Evolutionary conservation across 2,329 filamentous ascomycete species (phyloP).

Genomic region (Pseudogymnoascus destructans): DNA sequence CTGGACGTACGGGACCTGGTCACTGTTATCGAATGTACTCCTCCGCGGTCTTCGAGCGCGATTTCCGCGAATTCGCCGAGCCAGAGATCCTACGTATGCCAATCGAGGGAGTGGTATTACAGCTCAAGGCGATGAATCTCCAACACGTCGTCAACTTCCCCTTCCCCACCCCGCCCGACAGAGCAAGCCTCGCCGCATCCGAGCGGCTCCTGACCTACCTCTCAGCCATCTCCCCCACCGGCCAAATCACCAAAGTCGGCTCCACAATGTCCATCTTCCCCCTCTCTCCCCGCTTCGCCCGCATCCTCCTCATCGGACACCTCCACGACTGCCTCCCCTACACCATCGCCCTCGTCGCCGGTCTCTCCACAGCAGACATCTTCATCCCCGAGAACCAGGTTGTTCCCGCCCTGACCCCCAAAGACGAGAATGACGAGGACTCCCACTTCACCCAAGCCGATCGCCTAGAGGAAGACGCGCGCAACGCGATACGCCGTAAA

Average conservation of each 20-base stretch:
- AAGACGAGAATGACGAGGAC: conserved; percentile 35
- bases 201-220: conserved; percentile 80
- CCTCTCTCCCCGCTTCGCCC: conserved; percentile 76
- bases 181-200: conserved; percentile 62
- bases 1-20: conserved; percentile 85
- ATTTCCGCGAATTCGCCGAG: conserved; percentile 73
- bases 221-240: conserved; percentile 59
- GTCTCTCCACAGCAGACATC: conserved; percentile 74
- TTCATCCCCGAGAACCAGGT: conserved; percentile 74
- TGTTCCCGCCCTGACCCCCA: conserved; percentile 42
- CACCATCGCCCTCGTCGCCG: conserved; percentile 77
- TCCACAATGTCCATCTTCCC: conserved; percentile 79
- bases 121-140: conserved; percentile 89
- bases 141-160: conserved; percentile 88
- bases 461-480: conserved; percentile 55
- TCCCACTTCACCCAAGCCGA: conserved; percentile 51
- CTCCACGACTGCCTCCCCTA: conserved; percentile 72
- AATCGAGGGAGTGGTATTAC: conserved; percentile 82
- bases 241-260: conserved; percentile 70
- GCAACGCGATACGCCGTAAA: conserved; percentile 46
- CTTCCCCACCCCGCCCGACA: conserved; percentile 81
- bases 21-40: conserved; percentile 95
- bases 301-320: conserved; percentile 82
- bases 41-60: conserved; percentile 82
- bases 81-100: conserved; percentile 86